Percentiles rank a stretch among this genome's conserved stretches.
phyloP scores from a whole-genome alignment of 2,329 filamentous ascomycete species.

The Sporothrix luriei region DNA sequence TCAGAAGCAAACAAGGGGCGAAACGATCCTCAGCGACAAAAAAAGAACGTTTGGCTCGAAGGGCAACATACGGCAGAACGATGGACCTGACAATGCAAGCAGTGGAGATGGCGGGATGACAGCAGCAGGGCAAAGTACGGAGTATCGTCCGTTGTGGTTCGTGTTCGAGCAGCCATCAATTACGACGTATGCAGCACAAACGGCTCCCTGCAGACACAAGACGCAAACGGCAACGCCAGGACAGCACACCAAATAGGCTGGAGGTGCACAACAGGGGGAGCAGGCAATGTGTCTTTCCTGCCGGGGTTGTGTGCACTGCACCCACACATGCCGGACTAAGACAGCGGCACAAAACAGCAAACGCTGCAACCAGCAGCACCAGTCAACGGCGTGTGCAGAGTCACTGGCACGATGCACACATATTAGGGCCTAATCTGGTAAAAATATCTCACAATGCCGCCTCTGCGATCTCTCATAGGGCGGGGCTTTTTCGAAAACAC shows the following conservation, averaged over 20 bases:
- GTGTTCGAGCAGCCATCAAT: too few species aligned
- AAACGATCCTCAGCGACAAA: slow-evolving; percentile 4
- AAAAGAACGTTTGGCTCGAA: too few species aligned
- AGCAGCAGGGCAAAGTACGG: background rate
- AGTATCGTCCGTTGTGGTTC: background rate
- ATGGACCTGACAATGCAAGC: too few species aligned
- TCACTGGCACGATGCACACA: background rate
- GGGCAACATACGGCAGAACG: background rate
- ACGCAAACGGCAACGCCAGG: background rate
- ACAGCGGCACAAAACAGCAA: slow-evolving; percentile 24
- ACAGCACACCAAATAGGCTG: slow-evolving; percentile 2
- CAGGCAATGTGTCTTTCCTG: background rate
- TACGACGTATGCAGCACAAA: background rate
- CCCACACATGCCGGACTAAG: slow-evolving; percentile 22
- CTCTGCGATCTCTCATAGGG: background rate
- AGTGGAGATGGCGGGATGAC: too few species aligned
- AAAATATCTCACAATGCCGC: background rate
- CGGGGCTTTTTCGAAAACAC: too few species aligned
- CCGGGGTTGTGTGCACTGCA: slow-evolving; percentile 9
- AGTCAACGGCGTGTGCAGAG: slow-evolving; percentile 3
- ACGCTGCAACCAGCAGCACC: slow-evolving; percentile 5
- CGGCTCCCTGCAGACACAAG: background rate
- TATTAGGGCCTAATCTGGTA: background rate
- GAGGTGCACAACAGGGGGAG: background rate
- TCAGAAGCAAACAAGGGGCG: slow-evolving; percentile 23